These are phyloP conservation scores for Nidula niveotomentosa DNA, from an alignment of 1,284 basidiomycete genomes.

Conservation along the genomic window DNA sequence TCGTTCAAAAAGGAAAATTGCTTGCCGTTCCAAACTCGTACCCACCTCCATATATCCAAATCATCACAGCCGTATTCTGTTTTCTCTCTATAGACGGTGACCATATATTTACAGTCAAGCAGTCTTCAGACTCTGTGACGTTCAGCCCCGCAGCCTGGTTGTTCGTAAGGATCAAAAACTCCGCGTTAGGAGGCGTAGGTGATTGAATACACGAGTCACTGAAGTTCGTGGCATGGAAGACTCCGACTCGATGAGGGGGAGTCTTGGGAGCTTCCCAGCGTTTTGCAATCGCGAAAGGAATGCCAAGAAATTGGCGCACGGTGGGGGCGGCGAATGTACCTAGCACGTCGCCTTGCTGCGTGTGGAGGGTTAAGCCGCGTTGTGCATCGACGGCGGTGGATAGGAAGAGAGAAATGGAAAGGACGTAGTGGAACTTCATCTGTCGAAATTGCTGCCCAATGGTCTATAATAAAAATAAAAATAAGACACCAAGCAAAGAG, in stretches of 20 bases:
- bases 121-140: constrained; percentile 23
- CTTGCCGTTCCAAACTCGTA: constrained; percentile 21
- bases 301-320: constrained; percentile 26
- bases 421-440: too few species aligned
- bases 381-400: too few species aligned
- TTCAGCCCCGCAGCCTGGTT: constrained; percentile 1
- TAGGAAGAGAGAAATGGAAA: too few species aligned
- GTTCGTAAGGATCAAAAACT: constrained; percentile 16
- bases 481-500: too few species aligned
- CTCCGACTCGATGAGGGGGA: constrained; percentile 11
- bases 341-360: constrained; percentile 22
- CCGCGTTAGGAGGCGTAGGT: constrained; percentile 12
- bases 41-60: constrained; percentile 25
- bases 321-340: constrained; percentile 16
- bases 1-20: not conserved
- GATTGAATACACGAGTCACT: constrained; percentile 24
- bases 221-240: constrained; percentile 21
- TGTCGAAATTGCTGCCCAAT: too few species aligned
- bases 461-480: too few species aligned
- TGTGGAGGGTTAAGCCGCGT: constrained; percentile 17
- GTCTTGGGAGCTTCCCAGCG: constrained; percentile 24
- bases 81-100: constrained; percentile 20
- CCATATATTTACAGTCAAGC: constrained; percentile 27
- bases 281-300: constrained; percentile 23
- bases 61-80: constrained; percentile 21